These are phyloP conservation scores for Scutellaria barbata DNA, from an alignment of 257 asterid species.

Conservation along the genomic window DNA sequence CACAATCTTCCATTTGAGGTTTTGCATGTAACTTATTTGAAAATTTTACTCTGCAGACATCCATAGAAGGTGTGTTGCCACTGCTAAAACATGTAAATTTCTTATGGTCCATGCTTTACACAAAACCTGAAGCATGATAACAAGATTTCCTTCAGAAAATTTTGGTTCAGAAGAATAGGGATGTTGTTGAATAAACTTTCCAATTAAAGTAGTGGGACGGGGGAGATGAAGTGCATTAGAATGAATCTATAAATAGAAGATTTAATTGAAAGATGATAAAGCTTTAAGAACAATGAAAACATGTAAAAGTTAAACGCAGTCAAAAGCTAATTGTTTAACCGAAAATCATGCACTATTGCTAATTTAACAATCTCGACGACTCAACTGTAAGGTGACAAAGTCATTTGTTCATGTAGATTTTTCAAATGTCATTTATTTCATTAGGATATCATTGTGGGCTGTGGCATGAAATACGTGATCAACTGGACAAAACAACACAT, in stretches of 20 bases:
- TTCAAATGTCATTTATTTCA: slow-evolving; percentile 14
- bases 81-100: slow-evolving; percentile 49
- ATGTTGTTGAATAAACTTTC: slow-evolving; percentile 26
- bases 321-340: slow-evolving; percentile 1
- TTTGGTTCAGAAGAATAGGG: background rate
- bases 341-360: slow-evolving; percentile 6
- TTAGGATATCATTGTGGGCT: background rate
- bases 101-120: slow-evolving; percentile 55
- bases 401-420: slow-evolving; percentile 20
- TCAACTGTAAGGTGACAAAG: background rate
- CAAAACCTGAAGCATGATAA: slow-evolving; percentile 50
- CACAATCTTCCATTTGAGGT: slow-evolving; percentile 58
- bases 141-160: slow-evolving; percentile 33
- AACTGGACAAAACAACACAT: background rate
- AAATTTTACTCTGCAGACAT: slow-evolving; percentile 51
- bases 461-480: background rate
- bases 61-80: slow-evolving; percentile 50
- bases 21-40: slow-evolving; percentile 50
- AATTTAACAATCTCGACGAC: background rate
- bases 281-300: background rate
- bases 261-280: background rate
- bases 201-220: background rate
- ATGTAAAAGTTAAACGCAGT: background rate
- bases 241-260: slow-evolving; percentile 12
- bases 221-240: background rate